Evolutionary conservation across 495 filamentous ascomycete genomes (phyloP).

Genomic region (Hypoxylon fuscum): DNA sequence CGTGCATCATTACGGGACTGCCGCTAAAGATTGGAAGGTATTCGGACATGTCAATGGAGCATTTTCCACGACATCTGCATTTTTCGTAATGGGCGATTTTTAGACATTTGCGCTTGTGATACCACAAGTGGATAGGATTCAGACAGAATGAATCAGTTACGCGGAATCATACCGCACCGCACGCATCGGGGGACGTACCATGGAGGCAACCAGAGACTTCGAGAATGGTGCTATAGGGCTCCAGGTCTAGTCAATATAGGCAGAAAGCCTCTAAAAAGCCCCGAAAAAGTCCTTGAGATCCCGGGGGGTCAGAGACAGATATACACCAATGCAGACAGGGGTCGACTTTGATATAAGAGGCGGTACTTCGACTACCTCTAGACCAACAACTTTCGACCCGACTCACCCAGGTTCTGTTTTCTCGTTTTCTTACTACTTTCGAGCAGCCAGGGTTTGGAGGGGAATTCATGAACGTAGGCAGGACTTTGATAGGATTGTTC

Average conservation of each 20-base stretch:
- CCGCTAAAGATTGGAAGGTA: constrained; percentile 26
- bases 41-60: constrained; percentile 23
- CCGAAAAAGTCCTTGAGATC: constrained; percentile 34
- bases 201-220: constrained; percentile 16
- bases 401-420: constrained; percentile 42
- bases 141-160: constrained; percentile 38
- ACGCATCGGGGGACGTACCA: constrained; percentile 31
- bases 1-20: constrained; percentile 13
- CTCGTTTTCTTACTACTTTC: constrained; percentile 52
- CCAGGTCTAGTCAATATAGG: constrained; percentile 21
- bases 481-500: constrained; percentile 57
- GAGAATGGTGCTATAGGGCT: constrained; percentile 30
- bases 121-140: constrained; percentile 41
- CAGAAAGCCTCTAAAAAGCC: constrained; percentile 21
- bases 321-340: constrained; percentile 19
- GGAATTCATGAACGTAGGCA: constrained; percentile 52
- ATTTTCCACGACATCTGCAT: constrained; percentile 36
- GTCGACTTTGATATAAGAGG: constrained; percentile 15
- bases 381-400: constrained; percentile 30
- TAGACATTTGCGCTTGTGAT: constrained; percentile 42
- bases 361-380: constrained; percentile 21
- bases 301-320: constrained; percentile 18
- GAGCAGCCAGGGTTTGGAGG: constrained; percentile 42
- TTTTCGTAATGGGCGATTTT: constrained; percentile 41
- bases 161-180: constrained; percentile 35